Evolutionary conservation across 1,284 basidiomycete genomes (phyloP).

Genomic region (Boletus mariae): DNA sequence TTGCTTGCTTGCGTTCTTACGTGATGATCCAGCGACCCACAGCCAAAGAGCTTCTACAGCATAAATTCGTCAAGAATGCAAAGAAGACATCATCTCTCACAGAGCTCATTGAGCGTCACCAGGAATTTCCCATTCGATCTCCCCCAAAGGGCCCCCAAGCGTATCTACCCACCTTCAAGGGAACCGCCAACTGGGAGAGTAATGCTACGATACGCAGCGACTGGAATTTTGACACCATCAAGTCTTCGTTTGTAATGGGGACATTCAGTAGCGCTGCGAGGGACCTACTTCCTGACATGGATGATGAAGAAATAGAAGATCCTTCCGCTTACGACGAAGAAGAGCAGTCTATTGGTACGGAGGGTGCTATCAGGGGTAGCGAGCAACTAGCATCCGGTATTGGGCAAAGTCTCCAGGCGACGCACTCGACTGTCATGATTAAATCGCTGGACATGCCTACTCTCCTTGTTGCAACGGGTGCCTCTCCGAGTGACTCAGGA

Average conservation of each 20-base stretch:
- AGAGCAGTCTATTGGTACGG: slow-evolving; percentile 52
- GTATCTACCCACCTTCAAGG: slow-evolving; percentile 54
- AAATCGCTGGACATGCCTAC: slow-evolving; percentile 43
- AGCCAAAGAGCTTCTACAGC: slow-evolving; percentile 87
- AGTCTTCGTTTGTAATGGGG: slow-evolving; percentile 68
- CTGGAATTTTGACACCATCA: slow-evolving; percentile 95
- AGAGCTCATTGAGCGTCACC: slow-evolving; percentile 82
- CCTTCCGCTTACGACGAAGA: slow-evolving; percentile 42
- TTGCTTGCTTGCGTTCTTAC: slow-evolving; percentile 16
- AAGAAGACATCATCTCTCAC: slow-evolving; percentile 78
- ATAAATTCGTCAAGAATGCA: slow-evolving; percentile 87
- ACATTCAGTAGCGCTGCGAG: slow-evolving; percentile 65
- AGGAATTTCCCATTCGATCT: slow-evolving; percentile 61
- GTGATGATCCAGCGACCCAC: slow-evolving; percentile 66
- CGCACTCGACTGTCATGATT: slow-evolving; percentile 71
- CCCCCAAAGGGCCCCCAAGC: slow-evolving; percentile 52
- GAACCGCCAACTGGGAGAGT: slow-evolving; percentile 59
- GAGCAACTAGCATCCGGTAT: slow-evolving; percentile 43
- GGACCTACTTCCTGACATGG: slow-evolving; percentile 60
- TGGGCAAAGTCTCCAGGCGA: slow-evolving; percentile 51
- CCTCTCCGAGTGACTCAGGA: slow-evolving; percentile 36
- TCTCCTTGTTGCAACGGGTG: slow-evolving; percentile 36
- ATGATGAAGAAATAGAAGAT: slow-evolving; percentile 47
- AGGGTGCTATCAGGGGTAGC: slow-evolving; percentile 62
- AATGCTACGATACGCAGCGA: slow-evolving; percentile 78